Conservation (phyloP, 345 rosid species). For the Gossypium bickii region DNA sequence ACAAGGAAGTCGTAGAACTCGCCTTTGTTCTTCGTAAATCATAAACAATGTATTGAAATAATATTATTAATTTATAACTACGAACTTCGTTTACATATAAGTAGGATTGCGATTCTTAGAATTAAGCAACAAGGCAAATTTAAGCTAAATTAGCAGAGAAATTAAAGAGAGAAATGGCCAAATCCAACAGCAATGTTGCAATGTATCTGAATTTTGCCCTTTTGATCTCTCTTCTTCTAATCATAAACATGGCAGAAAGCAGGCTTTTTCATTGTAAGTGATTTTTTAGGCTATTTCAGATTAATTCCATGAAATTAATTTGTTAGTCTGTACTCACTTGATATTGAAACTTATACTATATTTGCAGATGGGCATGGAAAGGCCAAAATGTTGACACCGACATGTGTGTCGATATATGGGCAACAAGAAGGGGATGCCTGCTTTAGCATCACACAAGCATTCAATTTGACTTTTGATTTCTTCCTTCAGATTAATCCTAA, state of each 20-base stretch:
- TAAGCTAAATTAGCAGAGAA: too few relatives aligned
- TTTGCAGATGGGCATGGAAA: background rate
- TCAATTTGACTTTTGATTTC: background rate
- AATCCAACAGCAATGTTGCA: background rate
- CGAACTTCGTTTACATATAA: background rate
- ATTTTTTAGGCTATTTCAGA: background rate
- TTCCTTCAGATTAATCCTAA: slow-evolving; percentile 6
- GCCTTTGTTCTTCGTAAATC: background rate
- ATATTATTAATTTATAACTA: too few relatives aligned
- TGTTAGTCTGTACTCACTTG: background rate
- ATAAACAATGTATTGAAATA: background rate
- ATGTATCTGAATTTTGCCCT: background rate
- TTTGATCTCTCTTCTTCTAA: slow-evolving; percentile 3
- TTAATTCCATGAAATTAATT: background rate
- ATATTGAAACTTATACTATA: too few relatives aligned
- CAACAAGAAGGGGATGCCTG: background rate
- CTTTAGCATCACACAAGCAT: background rate
- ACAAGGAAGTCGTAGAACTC: background rate
- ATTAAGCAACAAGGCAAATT: background rate
- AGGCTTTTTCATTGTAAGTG: background rate
- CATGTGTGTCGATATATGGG: background rate
- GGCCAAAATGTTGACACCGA: background rate
- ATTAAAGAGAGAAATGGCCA: background rate
- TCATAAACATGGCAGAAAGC: slow-evolving; percentile 7
- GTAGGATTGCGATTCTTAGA: background rate